Evolutionary conservation across 2,329 filamentous ascomycete species (phyloP).

Genomic region (Aureobasidium melanogenum): DNA sequence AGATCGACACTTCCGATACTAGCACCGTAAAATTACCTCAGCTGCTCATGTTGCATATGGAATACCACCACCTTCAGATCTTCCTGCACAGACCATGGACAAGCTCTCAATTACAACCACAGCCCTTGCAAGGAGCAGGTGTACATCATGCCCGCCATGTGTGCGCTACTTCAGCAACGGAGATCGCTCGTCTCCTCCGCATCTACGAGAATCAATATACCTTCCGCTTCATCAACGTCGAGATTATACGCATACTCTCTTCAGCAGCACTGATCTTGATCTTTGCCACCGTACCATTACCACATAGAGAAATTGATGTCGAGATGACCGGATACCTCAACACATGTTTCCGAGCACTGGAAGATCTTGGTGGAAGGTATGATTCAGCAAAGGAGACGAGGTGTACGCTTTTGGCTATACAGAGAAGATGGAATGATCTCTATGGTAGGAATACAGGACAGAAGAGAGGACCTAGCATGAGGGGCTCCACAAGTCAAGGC

Average conservation of each 20-base stretch:
- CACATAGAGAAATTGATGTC: slow-evolving; percentile 2
- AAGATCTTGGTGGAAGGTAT: slow-evolving; percentile 32
- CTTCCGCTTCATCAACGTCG: slow-evolving; percentile 35
- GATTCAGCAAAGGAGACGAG: slow-evolving; percentile 28
- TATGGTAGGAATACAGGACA: slow-evolving; percentile 7
- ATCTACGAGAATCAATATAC: slow-evolving; percentile 35
- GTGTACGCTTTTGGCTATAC: slow-evolving; percentile 12
- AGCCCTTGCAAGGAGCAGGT: slow-evolving; percentile 34
- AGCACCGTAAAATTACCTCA: slow-evolving; percentile 6
- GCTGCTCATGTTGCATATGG: slow-evolving; percentile 23
- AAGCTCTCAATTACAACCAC: slow-evolving; percentile 34
- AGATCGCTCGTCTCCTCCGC: slow-evolving; percentile 32
- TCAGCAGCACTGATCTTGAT: slow-evolving; percentile 33
- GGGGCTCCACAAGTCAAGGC: not conserved
- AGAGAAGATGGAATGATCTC: slow-evolving; percentile 13
- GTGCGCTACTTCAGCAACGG: slow-evolving; percentile 34
- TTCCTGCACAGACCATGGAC: slow-evolving; percentile 38
- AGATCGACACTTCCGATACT: slow-evolving; percentile 21
- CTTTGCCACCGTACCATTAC: slow-evolving; percentile 21
- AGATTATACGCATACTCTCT: slow-evolving; percentile 37
- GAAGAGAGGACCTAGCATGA: not conserved
- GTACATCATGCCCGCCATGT: slow-evolving; percentile 35
- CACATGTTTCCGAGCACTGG: slow-evolving; percentile 34
- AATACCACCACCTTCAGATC: slow-evolving; percentile 37
- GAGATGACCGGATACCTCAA: slow-evolving; percentile 30